Evolutionary conservation across 1,139 yeast genomes (phyloP).

Genomic region (Nadsonia starkeyi-henricii): DNA sequence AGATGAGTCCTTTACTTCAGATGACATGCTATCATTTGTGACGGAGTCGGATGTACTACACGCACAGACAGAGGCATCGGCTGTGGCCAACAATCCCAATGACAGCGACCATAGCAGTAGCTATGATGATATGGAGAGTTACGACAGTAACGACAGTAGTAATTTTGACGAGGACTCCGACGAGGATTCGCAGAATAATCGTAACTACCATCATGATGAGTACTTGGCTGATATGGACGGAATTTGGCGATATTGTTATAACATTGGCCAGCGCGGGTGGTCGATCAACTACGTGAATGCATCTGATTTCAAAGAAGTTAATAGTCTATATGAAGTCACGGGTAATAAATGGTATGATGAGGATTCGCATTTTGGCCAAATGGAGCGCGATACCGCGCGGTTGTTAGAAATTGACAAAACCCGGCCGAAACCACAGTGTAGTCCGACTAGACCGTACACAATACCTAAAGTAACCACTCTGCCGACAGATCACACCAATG

Average conservation of each 20-base stretch:
- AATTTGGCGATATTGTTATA: constrained; percentile 18
- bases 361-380: constrained; percentile 20
- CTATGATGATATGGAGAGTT: constrained; percentile 5
- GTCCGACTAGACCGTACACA: neutral
- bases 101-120: constrained; percentile 4
- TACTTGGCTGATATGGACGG: constrained; percentile 8
- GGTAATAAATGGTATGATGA: constrained; percentile 32
- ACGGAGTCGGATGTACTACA: constrained; percentile 1
- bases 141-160: constrained; percentile 5
- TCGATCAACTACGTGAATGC: constrained; percentile 32
- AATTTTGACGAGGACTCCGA: constrained; percentile 18
- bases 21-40: neutral
- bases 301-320: constrained; percentile 35
- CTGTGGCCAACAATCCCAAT: neutral
- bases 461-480: neutral
- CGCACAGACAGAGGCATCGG: constrained; percentile 1
- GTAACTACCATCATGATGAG: neutral
- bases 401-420: constrained; percentile 1
- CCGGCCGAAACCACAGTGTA: neutral
- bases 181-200: neutral
- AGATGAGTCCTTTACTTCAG: neutral
- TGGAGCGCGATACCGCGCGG: constrained; percentile 7
- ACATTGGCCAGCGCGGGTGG: constrained; percentile 44
- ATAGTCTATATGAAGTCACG: constrained; percentile 33
- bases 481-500: neutral